phyloP scores from a whole-genome alignment of 768 basidiomycete genomes.

The Psilocybe azurescens region DNA sequence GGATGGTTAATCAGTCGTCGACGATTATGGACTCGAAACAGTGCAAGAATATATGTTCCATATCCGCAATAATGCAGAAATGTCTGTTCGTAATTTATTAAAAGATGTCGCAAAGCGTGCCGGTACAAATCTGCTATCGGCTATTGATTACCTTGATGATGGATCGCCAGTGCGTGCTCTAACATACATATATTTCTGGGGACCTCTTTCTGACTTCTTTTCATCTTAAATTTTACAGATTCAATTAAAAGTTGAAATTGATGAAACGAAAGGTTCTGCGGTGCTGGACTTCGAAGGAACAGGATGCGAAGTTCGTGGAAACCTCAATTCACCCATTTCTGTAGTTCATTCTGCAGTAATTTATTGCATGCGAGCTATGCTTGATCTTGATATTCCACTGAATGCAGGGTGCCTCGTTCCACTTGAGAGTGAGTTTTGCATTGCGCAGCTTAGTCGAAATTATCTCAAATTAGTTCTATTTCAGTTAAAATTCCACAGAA shows the following conservation, averaged over 20 bases:
- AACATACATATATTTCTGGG: background rate
- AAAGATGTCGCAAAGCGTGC: conserved; percentile 73
- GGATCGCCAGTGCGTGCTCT: conserved; percentile 73
- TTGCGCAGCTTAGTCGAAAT: conserved; percentile 4
- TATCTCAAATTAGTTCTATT: conserved; percentile 12
- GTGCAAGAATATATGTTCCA: conserved; percentile 96
- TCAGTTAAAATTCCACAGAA: conserved; percentile 81
- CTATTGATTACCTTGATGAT: conserved; percentile 87
- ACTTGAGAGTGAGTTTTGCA: conserved; percentile 59
- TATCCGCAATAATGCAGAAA: conserved; percentile 89
- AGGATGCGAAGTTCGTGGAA: conserved; percentile 83
- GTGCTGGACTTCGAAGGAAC: conserved; percentile 87
- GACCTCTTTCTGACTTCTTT: background rate
- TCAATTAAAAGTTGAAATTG: conserved; percentile 75
- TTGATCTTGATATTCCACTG: conserved; percentile 86
- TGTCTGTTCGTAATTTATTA: conserved; percentile 83
- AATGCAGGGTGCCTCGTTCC: conserved; percentile 95
- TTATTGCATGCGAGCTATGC: conserved; percentile 88
- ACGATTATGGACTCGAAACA: conserved; percentile 83
- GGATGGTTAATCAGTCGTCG: conserved; percentile 60
- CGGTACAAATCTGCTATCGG: conserved; percentile 66
- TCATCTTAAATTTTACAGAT: conserved; percentile 50
- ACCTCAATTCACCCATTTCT: conserved; percentile 84
- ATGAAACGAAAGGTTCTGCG: conserved; percentile 76
- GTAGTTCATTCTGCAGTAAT: conserved; percentile 90